phyloP scores from a whole-genome alignment of 129 eudicot genomes.

The Kitagawia praeruptora region DNA sequence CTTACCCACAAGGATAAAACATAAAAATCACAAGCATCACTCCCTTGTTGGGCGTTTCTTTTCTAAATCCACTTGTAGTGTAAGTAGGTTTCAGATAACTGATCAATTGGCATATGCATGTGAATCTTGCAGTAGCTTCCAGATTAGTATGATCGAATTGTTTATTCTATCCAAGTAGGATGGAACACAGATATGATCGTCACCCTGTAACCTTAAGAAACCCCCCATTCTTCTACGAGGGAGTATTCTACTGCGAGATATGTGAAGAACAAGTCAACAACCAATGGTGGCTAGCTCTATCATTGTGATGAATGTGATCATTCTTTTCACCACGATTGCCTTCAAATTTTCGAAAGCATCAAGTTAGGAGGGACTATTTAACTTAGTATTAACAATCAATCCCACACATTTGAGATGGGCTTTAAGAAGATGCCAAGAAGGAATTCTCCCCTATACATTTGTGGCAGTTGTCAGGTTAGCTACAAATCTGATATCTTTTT shows the following conservation, averaged over 20 bases:
- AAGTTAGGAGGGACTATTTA: background rate
- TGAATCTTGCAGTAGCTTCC: background rate
- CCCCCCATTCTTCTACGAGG: background rate
- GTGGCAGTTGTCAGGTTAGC: background rate
- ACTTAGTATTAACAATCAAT: background rate
- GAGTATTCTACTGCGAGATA: background rate
- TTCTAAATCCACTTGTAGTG: background rate
- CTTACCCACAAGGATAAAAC: no score
- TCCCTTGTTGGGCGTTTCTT: background rate
- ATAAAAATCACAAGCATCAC: no score
- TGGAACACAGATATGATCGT: background rate
- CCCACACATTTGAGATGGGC: background rate
- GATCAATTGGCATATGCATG: background rate
- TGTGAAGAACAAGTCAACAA: background rate
- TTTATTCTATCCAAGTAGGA: background rate
- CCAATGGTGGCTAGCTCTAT: background rate
- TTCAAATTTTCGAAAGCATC: background rate
- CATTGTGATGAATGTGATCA: background rate
- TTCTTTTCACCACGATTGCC: background rate
- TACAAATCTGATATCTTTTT: background rate
- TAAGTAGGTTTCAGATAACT: background rate
- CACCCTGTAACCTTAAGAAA: background rate
- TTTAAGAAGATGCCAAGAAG: background rate
- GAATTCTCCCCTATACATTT: background rate
- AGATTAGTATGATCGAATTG: background rate